Evolutionary conservation across 306 rosid genomes (phyloP), one percentile per base, ranked within the genome.

Genomic region (Cercis canadensis): DNA sequence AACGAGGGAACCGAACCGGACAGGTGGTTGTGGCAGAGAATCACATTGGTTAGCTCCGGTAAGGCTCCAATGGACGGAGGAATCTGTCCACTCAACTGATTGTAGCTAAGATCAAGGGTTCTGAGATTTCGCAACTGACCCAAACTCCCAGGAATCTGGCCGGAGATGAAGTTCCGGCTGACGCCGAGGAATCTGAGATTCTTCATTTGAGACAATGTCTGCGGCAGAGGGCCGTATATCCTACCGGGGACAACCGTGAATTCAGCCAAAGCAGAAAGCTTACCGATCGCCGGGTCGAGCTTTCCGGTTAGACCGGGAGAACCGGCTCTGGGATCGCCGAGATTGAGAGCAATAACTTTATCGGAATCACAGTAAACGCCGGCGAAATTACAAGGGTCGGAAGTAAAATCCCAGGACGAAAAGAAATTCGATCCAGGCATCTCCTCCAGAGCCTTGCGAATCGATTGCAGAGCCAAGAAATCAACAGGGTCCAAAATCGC

Each of bases 401-500:
- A 79, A 11, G 99, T 95, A 87, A 95, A 95, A 72, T 95, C 99
- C 99, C 99, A 95, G 13, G 97, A 83, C 0, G 93, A 60, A 44
- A 95, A 88, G 75, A 89, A 95, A 41, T 69, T 80, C 1, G 99
- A 95, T 13, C 96, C 99, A 0, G 97, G 97, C 87, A 92, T 68
- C 71, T 95, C 99, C 1, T 86, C 49, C 0, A 95, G 82, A 19
- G 85, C 80, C 75, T 89, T 95, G 3, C 87, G 81, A 67, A 92
- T 85, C 0, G 97, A 87, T 78, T 95, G 99, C 36, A 95, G 85
- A 31, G 99, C 92, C 60, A 95, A 78, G 72, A 95, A 95, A 81
- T 95, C 99, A 14, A 81, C 65, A 0, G 99, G 99, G 84, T 95
- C 92, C 46, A 95, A 66, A 77, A 95, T 87, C n/a, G 96, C 96